Percentiles rank a stretch among this genome's conserved stretches.
Conservation (phyloP, 148 eudicot genomes). For the Fagopyrum tataricum region DNA sequence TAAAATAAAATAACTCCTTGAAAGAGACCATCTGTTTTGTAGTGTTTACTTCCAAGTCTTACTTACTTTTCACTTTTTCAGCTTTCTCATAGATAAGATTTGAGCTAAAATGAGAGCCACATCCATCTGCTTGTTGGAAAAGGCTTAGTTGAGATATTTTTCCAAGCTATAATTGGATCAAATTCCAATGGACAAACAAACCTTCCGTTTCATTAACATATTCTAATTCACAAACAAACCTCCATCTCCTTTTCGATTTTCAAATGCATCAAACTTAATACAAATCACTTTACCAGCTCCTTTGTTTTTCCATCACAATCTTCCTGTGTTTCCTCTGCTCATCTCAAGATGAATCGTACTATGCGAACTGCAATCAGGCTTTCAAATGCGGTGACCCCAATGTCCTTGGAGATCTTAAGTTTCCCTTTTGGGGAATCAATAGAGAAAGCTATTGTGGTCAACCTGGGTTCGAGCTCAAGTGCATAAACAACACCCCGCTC, state of each 20-base stretch:
- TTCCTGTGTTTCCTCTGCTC: background rate
- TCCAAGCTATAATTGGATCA: background rate
- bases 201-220: too few relatives aligned
- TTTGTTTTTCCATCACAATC: background rate
- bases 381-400: background rate
- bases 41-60: slow-evolving; percentile 12
- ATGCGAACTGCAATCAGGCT: background rate
- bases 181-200: too few relatives aligned
- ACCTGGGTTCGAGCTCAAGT: background rate
- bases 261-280: background rate
- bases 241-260: too few relatives aligned
- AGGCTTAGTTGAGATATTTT: background rate
- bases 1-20: background rate
- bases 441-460: background rate
- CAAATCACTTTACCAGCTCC: background rate
- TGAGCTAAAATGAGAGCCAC: background rate
- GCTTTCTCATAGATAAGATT: background rate
- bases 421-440: background rate
- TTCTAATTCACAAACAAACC: too few relatives aligned
- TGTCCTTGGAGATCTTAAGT: background rate
- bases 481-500: background rate
- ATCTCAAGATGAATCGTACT: background rate
- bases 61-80: too few relatives aligned
- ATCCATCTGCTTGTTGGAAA: background rate
- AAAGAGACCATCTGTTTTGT: background rate